phyloP scores from a whole-genome alignment of 129 eudicot species.

The Pseudognaphalium luteoalbum region DNA sequence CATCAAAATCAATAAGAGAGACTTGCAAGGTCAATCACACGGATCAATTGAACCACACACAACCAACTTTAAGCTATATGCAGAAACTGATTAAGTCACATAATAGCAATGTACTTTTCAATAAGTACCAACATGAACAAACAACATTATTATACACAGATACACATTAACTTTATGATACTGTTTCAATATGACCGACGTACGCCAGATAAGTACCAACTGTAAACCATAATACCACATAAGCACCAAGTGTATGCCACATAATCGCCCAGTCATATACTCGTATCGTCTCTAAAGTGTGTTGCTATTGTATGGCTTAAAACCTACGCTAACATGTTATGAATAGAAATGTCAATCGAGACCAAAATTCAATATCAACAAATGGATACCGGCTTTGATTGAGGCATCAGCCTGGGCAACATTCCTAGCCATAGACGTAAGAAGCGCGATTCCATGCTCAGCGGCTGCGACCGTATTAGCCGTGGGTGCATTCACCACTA shows the following conservation, averaged over 20 bases:
- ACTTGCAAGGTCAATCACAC: background rate
- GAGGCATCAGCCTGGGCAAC: constrained; percentile 96
- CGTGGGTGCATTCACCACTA: constrained; percentile 92
- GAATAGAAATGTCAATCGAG: background rate
- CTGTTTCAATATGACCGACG: background rate
- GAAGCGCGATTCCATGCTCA: constrained; percentile 88
- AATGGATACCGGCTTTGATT: constrained; percentile 59
- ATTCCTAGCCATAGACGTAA: constrained; percentile 87
- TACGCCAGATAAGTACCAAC: background rate
- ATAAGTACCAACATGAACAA: background rate
- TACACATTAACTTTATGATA: background rate
- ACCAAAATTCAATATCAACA: background rate
- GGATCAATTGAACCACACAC: background rate
- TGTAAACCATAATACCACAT: no score
- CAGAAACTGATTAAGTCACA: background rate
- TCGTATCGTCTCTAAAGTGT: background rate
- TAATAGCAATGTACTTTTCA: no score
- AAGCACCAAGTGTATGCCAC: background rate
- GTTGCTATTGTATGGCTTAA: background rate
- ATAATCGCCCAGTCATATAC: background rate
- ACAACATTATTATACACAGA: background rate
- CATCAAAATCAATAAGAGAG: background rate
- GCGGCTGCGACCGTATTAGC: constrained; percentile 98
- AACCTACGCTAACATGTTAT: constrained; percentile 5
- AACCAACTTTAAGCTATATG: background rate